Evolutionary conservation across 495 filamentous ascomycete genomes (phyloP).

Genomic region (Penicillium coffeae): DNA sequence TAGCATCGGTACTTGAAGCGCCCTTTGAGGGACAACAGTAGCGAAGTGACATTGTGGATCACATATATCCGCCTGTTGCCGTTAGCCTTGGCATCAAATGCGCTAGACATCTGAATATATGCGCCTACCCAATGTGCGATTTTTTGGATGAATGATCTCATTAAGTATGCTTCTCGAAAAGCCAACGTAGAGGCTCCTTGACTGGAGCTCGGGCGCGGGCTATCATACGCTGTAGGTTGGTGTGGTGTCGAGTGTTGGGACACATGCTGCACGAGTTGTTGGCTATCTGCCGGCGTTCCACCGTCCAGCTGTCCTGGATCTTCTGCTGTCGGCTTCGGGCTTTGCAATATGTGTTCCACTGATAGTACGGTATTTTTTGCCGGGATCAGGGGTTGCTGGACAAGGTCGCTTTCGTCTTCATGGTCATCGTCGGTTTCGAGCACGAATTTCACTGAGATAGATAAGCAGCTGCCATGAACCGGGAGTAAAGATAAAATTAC

Average conservation of each 20-base stretch:
- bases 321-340: not conserved
- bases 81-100: not conserved
- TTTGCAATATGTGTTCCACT: not conserved
- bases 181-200: conserved; percentile 13
- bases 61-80: conserved; percentile 31
- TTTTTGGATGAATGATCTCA: conserved; percentile 33
- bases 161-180: conserved; percentile 30
- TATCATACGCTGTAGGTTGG: not conserved
- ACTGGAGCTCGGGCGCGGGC: not conserved
- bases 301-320: not conserved
- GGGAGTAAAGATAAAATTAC: conserved; percentile 10
- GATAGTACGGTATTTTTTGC: not conserved
- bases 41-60: conserved; percentile 33
- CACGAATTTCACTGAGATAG: conserved; percentile 29
- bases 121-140: conserved; percentile 29
- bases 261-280: not conserved
- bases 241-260: not conserved
- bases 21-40: conserved; percentile 31
- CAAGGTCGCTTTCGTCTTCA: not conserved
- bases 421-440: conserved; percentile 23
- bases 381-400: not conserved
- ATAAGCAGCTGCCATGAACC: not conserved
- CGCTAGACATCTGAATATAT: too few relatives aligned
- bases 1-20: conserved; percentile 32
- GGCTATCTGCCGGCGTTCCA: not conserved